Evolutionary conservation across 495 filamentous ascomycete genomes (phyloP), one percentile per base, ranked within the genome.

Genomic region (Paragyromitra xinjiangensis): DNA sequence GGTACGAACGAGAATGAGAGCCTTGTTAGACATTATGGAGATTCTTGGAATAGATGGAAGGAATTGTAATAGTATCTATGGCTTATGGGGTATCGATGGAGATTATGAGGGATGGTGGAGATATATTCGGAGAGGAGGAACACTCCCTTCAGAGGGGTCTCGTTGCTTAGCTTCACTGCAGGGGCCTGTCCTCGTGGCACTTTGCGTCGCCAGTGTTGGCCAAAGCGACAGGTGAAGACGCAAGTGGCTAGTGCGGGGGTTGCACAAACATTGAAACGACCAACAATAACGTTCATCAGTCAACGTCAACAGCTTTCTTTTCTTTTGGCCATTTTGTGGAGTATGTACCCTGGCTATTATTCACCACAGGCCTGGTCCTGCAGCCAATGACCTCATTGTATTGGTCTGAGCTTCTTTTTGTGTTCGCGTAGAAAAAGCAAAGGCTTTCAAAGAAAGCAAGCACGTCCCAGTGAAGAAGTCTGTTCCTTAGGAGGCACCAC

Each of bases 1-100:
- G 58, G 69, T 37, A 76, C 78, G 9, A 64, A 80, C 78, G 45
- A 80, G 78, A 63, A 80, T 80, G 62, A 80, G 78, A 62, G 78
- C 78, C 67, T 80, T 80, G 64, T 80, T 80, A 37, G 78, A 80
- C 78, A 80, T 80, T 73, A 22, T 56, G 12, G 51, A 40, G 42
- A 62, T 29, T 40, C 26, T 26, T 22, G 58, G 40, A 11, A 50
- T 62, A 61, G 34, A 40, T 61, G 26, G 50, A 50, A 44, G 50
- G 26, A 66, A 62, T 63, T 48, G 45, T n/a, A 44, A 58, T n/a
- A 53, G 45, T n/a, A 39, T 7, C 34, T n/a, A 51, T 50, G 45
- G n/a, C n/a, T 6, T 50, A 19, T 64, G 59, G 37, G 22, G 22
- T 51, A 53, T 26, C 45, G 14, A 51, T 44, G 48, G 34, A 37